These are phyloP conservation scores for Teunomyces pallodes DNA, from an alignment of 805 yeast species.

Conservation along the genomic window DNA sequence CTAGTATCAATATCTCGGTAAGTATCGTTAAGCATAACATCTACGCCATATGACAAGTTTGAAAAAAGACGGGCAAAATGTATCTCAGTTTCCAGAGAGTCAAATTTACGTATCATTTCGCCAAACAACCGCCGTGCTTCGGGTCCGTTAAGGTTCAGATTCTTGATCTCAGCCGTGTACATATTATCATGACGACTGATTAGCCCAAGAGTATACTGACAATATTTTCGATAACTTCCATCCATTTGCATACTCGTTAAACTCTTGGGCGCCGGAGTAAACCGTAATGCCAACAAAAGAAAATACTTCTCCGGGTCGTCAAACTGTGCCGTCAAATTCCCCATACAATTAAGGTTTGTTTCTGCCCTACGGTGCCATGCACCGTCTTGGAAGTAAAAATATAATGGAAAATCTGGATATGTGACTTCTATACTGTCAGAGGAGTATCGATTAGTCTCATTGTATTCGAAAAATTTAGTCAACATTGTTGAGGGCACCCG, in stretches of 20 bases:
- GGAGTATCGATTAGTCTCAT: not conserved
- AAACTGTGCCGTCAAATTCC: not conserved
- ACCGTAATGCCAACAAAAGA: not conserved
- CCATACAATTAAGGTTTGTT: conserved; percentile 1
- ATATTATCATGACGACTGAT: not conserved
- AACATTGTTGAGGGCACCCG: not conserved
- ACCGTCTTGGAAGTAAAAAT: not conserved
- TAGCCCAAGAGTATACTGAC: not conserved
- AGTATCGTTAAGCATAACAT: not conserved
- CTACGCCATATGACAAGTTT: not conserved
- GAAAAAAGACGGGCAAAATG: not conserved
- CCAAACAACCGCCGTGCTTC: conserved; percentile 2
- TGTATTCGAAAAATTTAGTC: conserved; percentile 1
- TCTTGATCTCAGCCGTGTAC: not conserved
- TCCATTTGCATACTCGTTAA: not conserved
- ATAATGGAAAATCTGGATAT: conserved; percentile 1
- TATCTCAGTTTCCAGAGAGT: not conserved
- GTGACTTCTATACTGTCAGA: not conserved
- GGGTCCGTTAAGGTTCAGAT: not conserved
- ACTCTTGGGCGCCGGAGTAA: not conserved
- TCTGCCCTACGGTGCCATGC: not conserved
- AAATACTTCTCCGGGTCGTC: not conserved
- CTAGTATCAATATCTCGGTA: not conserved
- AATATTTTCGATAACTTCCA: not conserved
- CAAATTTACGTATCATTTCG: not conserved